These are phyloP conservation scores for Didymella pomorum DNA, from an alignment of 2,329 filamentous ascomycete species.

Conservation along the genomic window DNA sequence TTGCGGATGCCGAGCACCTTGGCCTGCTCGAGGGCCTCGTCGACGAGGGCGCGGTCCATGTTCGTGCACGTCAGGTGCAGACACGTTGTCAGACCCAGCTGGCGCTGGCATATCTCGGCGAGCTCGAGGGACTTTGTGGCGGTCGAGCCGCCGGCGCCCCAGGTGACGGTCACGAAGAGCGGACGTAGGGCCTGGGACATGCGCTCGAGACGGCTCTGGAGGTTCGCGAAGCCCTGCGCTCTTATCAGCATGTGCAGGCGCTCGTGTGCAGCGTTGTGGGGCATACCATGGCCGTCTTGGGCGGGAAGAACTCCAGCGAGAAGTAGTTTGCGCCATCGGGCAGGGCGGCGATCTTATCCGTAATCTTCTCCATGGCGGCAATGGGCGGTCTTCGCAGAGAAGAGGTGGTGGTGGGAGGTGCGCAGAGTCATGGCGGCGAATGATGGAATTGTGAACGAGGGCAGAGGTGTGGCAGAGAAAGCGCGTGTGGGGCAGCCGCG, in stretches of 20 bases:
- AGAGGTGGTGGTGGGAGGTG: slow-evolving; percentile 22
- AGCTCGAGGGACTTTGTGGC: slow-evolving; percentile 90
- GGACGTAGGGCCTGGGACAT: slow-evolving; percentile 93
- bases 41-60: slow-evolving; percentile 86
- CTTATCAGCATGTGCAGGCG: slow-evolving; percentile 20
- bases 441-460: slow-evolving; percentile 37
- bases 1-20: slow-evolving; percentile 92
- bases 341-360: slow-evolving; percentile 91
- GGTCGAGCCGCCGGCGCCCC: slow-evolving; percentile 95
- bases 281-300: slow-evolving; percentile 85
- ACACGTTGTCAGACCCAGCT: slow-evolving; percentile 91
- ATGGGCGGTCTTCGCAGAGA: neutral
- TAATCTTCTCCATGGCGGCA: slow-evolving; percentile 71
- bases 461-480: slow-evolving; percentile 32
- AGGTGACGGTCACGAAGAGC: slow-evolving; percentile 96
- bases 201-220: slow-evolving; percentile 89
- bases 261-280: slow-evolving; percentile 31
- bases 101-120: slow-evolving; percentile 92
- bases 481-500: slow-evolving; percentile 33
- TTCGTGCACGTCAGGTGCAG: slow-evolving; percentile 97
- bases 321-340: slow-evolving; percentile 85
- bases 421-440: slow-evolving; percentile 41
- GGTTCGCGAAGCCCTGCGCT: slow-evolving; percentile 80
- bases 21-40: slow-evolving; percentile 88
- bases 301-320: slow-evolving; percentile 98